phyloP scores from a whole-genome alignment of 2,329 filamentous ascomycete species.

The Colletotrichum gloeosporioides region DNA sequence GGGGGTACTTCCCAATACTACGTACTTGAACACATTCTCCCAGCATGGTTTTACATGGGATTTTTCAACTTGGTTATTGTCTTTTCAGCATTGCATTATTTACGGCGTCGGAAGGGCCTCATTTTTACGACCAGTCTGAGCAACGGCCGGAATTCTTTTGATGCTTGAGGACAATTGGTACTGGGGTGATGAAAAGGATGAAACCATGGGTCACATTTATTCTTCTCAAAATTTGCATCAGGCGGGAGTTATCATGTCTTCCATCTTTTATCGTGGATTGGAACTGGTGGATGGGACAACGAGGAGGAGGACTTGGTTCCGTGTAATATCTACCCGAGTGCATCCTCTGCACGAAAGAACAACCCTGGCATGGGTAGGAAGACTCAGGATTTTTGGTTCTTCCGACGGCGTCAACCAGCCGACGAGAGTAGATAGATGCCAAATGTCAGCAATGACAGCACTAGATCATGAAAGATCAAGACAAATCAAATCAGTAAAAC shows the following conservation, averaged over 20 bases:
- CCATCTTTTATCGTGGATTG: background rate
- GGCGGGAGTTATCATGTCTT: constrained; percentile 9
- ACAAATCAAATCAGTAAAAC: background rate
- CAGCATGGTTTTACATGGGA: background rate
- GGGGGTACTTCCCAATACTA: background rate
- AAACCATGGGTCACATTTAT: background rate
- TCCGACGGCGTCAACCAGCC: background rate
- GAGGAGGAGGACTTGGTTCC: background rate
- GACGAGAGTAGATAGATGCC: constrained; percentile 12
- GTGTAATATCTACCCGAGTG: background rate
- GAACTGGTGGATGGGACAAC: background rate
- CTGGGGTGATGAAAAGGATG: background rate
- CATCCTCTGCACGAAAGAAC: background rate
- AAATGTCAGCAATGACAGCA: constrained; percentile 12
- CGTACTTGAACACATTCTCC: background rate
- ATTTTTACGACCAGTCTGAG: constrained; percentile 2
- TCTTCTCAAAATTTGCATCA: constrained; percentile 14
- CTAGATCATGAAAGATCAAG: constrained; percentile 11
- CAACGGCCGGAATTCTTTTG: background rate
- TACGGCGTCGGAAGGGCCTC: constrained; percentile 21
- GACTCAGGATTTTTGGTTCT: background rate
- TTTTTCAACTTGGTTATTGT: background rate
- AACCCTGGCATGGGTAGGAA: background rate
- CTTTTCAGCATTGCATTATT: constrained; percentile 21
- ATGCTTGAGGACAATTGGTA: background rate